Conservation (phyloP, 2,329 filamentous ascomycete genomes). For the Bipolaris zeicola region DNA sequence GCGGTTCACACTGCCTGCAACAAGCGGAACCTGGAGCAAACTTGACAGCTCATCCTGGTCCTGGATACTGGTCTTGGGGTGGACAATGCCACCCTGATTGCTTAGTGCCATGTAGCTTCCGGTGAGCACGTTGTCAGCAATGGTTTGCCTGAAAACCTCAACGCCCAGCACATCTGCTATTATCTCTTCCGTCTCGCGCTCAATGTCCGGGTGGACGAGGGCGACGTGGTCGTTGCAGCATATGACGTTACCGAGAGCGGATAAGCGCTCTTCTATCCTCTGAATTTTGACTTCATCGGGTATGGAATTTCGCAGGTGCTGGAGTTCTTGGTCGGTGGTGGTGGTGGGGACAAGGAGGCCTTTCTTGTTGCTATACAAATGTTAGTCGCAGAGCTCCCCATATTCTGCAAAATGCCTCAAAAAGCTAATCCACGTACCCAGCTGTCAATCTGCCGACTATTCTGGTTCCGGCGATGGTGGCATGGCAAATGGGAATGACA, state of each 20-base stretch:
- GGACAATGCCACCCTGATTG: conserved; percentile 95
- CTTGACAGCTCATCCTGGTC: conserved; percentile 97
- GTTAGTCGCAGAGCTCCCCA: conserved; percentile 3
- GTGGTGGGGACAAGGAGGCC: conserved; percentile 94
- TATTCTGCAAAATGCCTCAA: background rate
- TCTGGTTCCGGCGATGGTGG: conserved; percentile 92
- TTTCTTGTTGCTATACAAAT: conserved; percentile 76
- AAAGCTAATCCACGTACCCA: conserved; percentile 62
- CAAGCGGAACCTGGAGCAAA: conserved; percentile 91
- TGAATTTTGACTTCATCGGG: conserved; percentile 93
- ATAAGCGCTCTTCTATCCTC: conserved; percentile 95
- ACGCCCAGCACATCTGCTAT: conserved; percentile 92
- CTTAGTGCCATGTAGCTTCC: conserved; percentile 95
- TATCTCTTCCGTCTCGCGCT: conserved; percentile 98
- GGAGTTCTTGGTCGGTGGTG: conserved; percentile 96
- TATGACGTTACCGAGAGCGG: conserved; percentile 95
- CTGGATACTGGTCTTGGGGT: conserved; percentile 95
- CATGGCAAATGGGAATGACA: conserved; percentile 94
- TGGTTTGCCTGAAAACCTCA: conserved; percentile 90
- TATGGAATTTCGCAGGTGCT: conserved; percentile 93
- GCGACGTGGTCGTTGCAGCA: conserved; percentile 97
- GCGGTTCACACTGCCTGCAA: conserved; percentile 91
- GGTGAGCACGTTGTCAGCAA: conserved; percentile 95
- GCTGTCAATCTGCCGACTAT: conserved; percentile 96
- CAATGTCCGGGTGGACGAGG: conserved; percentile 92